Conservation (phyloP, 2,329 filamentous ascomycete genomes). For the Aspergillus intermedius region DNA sequence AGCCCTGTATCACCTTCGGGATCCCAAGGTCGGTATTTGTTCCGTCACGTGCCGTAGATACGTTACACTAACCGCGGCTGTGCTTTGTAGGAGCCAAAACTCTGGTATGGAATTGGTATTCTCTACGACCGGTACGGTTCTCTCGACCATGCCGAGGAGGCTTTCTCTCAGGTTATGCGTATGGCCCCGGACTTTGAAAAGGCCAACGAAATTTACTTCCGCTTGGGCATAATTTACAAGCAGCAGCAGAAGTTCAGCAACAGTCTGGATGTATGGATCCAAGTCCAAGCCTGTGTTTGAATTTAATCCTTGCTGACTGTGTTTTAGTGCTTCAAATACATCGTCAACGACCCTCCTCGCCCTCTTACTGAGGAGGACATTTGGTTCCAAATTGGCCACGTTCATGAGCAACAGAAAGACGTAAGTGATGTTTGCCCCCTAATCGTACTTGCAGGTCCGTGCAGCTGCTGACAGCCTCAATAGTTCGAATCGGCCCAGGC, state of each 20-base stretch:
- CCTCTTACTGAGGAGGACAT: conserved; percentile 96
- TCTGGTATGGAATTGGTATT: conserved; percentile 99
- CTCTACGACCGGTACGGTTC: conserved; percentile 95
- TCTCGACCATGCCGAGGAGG: conserved; percentile 93
- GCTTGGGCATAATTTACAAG: conserved; percentile 98
- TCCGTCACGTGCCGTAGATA: conserved; percentile 1
- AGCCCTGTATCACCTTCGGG: conserved; percentile 82
- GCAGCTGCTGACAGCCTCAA: conserved; percentile 24
- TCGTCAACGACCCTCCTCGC: conserved; percentile 83
- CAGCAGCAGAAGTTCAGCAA: conserved; percentile 90
- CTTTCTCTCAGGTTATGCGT: conserved; percentile 97
- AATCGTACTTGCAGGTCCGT: not conserved
- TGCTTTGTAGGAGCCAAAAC: conserved; percentile 69
- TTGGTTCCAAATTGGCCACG: conserved; percentile 99
- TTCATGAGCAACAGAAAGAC: conserved; percentile 98
- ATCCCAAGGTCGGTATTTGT: conserved; percentile 69
- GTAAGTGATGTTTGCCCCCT: conserved; percentile 50
- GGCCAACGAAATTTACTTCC: conserved; percentile 98
- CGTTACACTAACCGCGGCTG: conserved; percentile 6
- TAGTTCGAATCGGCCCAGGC: conserved; percentile 90
- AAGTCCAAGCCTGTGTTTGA: not conserved
- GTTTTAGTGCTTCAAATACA: conserved; percentile 90
- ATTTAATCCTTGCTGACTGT: conserved; percentile 6
- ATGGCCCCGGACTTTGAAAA: conserved; percentile 98
- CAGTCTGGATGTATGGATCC: conserved; percentile 70